Conservation (phyloP, 306 rosid genomes). For the Datisca glomerata region DNA sequence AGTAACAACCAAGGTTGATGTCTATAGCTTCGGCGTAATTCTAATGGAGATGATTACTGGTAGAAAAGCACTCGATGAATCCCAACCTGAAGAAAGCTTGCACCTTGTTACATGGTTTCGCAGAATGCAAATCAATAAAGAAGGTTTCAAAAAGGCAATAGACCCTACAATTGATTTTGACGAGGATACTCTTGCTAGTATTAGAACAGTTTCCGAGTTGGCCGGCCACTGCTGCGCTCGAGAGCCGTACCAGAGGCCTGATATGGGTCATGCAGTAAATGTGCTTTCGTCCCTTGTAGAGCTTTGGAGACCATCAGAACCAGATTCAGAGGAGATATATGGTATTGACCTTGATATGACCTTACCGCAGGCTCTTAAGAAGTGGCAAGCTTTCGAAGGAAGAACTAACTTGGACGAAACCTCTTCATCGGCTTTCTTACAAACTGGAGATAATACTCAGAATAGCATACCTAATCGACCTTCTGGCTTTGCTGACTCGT, state of each 20-base stretch:
- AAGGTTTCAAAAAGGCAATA: conserved; percentile 26
- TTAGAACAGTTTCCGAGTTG: conserved; percentile 48
- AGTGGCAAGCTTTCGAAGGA: conserved; percentile 60
- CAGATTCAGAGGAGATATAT: conserved; percentile 22
- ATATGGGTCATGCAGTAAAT: conserved; percentile 70
- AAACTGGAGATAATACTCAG: conserved; percentile 31
- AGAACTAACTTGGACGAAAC: conserved; percentile 15
- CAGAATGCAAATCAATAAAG: conserved; percentile 32
- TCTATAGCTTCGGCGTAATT: conserved; percentile 89
- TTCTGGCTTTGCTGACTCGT: conserved; percentile 45
- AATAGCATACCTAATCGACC: conserved; percentile 42
- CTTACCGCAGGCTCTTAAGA: conserved; percentile 48
- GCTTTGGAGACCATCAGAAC: conserved; percentile 65
- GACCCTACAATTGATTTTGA: conserved; percentile 46
- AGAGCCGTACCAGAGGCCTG: conserved; percentile 80
- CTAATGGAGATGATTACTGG: conserved; percentile 84
- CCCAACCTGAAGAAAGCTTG: conserved; percentile 59
- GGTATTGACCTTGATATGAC: conserved; percentile 54
- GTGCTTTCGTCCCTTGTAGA: conserved; percentile 66
- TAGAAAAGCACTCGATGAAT: conserved; percentile 62
- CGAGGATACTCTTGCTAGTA: conserved; percentile 39
- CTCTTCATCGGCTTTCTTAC: conserved; percentile 13
- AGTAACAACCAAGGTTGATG: conserved; percentile 71
- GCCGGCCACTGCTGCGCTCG: conserved; percentile 76
- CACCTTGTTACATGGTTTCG: conserved; percentile 86